These are phyloP conservation scores for Euryodendron excelsum DNA, from an alignment of 148 eudicot genomes.

Conservation along the genomic window DNA sequence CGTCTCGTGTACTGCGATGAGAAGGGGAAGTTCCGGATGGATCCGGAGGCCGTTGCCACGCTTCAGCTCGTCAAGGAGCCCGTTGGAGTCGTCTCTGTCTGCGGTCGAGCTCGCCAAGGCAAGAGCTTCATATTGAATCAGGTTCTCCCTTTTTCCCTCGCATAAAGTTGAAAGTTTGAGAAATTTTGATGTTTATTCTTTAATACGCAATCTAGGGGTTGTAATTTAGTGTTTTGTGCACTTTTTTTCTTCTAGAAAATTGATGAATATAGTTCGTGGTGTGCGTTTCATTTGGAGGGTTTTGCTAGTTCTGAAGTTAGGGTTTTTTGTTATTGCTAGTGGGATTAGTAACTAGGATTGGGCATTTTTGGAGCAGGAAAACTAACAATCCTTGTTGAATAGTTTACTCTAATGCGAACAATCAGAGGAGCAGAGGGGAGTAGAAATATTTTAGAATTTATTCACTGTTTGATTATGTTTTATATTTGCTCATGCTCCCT, in stretches of 20 bases:
- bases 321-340: not conserved
- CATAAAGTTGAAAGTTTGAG: not conserved
- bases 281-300: not conserved
- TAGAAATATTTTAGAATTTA: not conserved
- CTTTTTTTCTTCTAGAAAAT: not conserved
- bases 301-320: conserved; percentile 6
- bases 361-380: not conserved
- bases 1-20: conserved; percentile 86
- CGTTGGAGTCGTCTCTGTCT: conserved; percentile 87
- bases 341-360: not conserved
- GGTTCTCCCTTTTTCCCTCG: conserved; percentile 29
- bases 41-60: conserved; percentile 85
- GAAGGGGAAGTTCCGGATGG: conserved; percentile 80
- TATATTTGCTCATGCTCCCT: not conserved
- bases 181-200: not conserved
- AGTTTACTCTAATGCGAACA: not conserved
- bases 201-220: conserved; percentile 3
- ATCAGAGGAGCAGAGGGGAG: not conserved
- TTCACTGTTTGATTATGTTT: not conserved
- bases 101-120: conserved; percentile 98
- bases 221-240: not conserved
- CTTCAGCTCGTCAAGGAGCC: conserved; percentile 86
- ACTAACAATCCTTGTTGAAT: not conserved
- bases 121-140: conserved; percentile 88
- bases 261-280: not conserved